phyloP scores from a whole-genome alignment of 1,284 basidiomycete species.

The Vanrija pseudolonga region DNA sequence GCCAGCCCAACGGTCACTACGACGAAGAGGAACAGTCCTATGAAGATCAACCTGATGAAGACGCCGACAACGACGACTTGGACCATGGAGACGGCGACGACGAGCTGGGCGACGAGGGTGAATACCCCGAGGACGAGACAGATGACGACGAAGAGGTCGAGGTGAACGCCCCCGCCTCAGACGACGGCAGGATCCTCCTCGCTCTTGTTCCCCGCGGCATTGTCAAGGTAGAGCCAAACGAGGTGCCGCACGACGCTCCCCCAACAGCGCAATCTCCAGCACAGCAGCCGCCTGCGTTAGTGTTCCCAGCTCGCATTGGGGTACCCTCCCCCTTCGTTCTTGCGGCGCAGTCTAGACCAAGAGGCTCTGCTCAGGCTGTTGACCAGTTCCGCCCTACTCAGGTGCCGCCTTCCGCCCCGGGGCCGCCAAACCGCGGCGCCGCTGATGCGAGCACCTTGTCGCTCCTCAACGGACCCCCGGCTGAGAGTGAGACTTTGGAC shows the following conservation, averaged over 20 bases:
- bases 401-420: too few species aligned
- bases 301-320: too few species aligned
- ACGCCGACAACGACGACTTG: neutral
- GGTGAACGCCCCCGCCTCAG: constrained; percentile 42
- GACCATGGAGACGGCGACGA: neutral
- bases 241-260: neutral
- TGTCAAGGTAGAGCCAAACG: constrained; percentile 38
- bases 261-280: too few species aligned
- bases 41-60: neutral
- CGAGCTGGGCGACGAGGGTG: neutral
- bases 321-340: neutral
- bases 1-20: too few species aligned
- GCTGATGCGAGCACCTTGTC: too few species aligned
- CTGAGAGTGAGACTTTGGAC: too few species aligned
- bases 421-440: too few species aligned
- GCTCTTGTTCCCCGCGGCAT: constrained; percentile 21
- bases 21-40: too few species aligned
- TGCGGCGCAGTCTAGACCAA: neutral
- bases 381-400: neutral
- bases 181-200: constrained; percentile 27
- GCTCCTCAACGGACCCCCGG: too few species aligned
- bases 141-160: constrained; percentile 32
- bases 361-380: neutral
- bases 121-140: constrained; percentile 5
- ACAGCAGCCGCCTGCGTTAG: too few species aligned